Base-by-base conservation (phyloP, 192 early-diverging fungal genomes). In the Pilaira anomala region DNA sequence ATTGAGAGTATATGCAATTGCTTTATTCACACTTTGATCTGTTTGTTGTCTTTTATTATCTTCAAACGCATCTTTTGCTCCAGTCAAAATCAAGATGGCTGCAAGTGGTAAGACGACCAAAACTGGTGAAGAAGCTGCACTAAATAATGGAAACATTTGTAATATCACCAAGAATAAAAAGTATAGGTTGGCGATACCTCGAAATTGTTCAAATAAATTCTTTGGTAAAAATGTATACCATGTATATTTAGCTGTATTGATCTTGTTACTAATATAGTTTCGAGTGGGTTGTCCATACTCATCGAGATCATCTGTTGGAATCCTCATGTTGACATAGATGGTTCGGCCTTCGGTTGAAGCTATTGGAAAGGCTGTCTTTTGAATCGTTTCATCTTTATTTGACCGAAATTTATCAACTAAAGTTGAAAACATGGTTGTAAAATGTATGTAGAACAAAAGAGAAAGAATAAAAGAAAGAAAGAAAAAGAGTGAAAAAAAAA, bases 171-270 rank as follows among this genome's bases (percentile, higher is more conserved):
- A 72, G 48, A 89, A 88, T 18, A 95, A 66, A 71, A 98, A 98
- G 72, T 95, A 98, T n/a, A 96, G 85, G 78, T 98, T 98, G 50
- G 96, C 96, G 13, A 94, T 82, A 21, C 87, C 83, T 7, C 92
- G 85, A 73, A 98, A 98, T 78, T 98, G 94, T 81, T 97, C 95
- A 71, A 91, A 89, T 57, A 98, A 72, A 67, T 95, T 95, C 71
- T 93, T 95, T 30, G 95, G 95, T 25, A 98, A 74, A 71, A 98
- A 98, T 0, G 90, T 91, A 4, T 91, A 64, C 12, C 91, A 71
- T 7, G 91, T 92, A 78, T 98, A 98, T 70, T 97, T 98, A 33
- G 87, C 81, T 1, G 95, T 97, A 39, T 81, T 74, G 40, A 97
- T 85, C 62, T 91, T 87, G 78, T 97, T 97, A n/a, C 26, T 19